A percentile compares a stretch with the other conserved stretches of the same genome.
phyloP scores from a whole-genome alignment of 495 filamentous ascomycete genomes.

The Hyaloscypha finlandica region DNA sequence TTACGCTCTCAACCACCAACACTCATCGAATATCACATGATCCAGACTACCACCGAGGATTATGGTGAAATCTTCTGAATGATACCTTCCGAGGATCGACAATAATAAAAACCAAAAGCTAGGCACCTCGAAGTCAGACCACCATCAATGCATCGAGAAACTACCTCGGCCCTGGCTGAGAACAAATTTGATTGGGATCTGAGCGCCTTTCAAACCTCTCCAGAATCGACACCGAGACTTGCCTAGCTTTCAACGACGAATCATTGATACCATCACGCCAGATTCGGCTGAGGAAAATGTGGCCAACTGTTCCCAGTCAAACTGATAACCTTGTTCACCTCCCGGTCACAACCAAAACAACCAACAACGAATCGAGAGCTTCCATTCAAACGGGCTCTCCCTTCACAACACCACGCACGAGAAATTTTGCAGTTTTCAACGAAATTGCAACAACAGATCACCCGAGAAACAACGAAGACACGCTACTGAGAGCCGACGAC shows the following conservation, averaged over 20 bases:
- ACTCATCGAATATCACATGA: no score
- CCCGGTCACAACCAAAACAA: neutral
- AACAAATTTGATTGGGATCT: no score
- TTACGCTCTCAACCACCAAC: no score
- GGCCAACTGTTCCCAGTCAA: neutral
- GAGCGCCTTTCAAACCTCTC: no score
- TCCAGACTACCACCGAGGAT: no score
- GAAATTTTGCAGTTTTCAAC: neutral
- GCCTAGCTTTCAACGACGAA: no score
- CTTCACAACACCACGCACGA: neutral
- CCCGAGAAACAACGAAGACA: neutral
- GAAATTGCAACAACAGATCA: neutral
- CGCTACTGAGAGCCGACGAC: neutral
- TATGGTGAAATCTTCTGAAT: neutral
- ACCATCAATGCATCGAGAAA: no score
- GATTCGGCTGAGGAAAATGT: neutral
- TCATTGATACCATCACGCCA: neutral
- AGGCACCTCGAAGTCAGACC: no score
- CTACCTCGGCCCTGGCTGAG: no score
- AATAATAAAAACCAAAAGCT: no score
- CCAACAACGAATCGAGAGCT: neutral
- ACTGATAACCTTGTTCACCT: neutral
- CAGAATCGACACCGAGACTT: no score
- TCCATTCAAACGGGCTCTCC: neutral
- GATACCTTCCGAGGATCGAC: no score